phyloP scores from a whole-genome alignment of 2,329 filamentous ascomycete genomes.

The Beauveria sp. region DNA sequence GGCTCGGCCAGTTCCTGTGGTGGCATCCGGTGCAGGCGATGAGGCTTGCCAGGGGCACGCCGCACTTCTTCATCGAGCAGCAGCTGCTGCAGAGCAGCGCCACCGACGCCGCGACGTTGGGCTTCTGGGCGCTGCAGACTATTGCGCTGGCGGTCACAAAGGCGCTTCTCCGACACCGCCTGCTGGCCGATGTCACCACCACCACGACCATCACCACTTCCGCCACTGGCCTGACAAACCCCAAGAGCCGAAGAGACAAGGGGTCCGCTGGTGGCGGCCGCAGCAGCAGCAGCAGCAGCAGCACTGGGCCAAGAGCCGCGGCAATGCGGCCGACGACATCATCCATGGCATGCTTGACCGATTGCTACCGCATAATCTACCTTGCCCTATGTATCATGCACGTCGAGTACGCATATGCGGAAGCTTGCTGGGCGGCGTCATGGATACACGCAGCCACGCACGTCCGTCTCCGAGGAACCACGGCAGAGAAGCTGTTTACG shows the following conservation, averaged over 20 bases:
- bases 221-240: not conserved
- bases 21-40: conserved; percentile 25
- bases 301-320: not conserved
- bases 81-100: conserved; percentile 14
- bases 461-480: conserved; percentile 15
- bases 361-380: conserved; percentile 14
- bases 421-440: conserved; percentile 20
- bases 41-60: conserved; percentile 28
- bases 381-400: conserved; percentile 20
- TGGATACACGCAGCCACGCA: conserved; percentile 19
- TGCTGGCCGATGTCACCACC: not conserved
- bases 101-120: conserved; percentile 10
- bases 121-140: conserved; percentile 9
- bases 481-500: conserved; percentile 12
- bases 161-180: conserved; percentile 1
- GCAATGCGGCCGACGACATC: not conserved
- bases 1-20: conserved; percentile 23
- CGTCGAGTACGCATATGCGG: conserved; percentile 23
- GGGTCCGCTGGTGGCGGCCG: not conserved
- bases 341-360: not conserved
- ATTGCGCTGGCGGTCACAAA: conserved; percentile 1
- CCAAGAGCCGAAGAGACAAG: not conserved
- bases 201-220: not conserved
- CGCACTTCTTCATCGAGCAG: conserved; percentile 27
- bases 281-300: not conserved